Evolutionary conservation across 148 eudicot genomes (phyloP), one percentile per base, ranked within the genome.

Genomic region (Chenopodium quinoa): DNA sequence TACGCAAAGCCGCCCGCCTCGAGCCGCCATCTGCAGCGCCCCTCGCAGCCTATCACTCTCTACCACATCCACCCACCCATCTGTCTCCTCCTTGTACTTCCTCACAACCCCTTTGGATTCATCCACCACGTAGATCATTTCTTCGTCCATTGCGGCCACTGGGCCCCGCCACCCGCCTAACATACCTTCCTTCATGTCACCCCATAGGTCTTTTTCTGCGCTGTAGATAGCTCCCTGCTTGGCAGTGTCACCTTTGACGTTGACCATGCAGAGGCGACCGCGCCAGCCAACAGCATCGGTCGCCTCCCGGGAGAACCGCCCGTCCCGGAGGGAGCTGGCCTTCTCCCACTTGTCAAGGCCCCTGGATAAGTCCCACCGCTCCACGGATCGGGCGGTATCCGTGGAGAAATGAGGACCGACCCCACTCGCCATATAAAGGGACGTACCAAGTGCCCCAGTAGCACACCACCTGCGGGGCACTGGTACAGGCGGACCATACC

Each of bases 381-480:
- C 95, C 0, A 88, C 91, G 1, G 94, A 87, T 9, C 90, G 81
- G 3, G 97, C 93, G 0, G 85, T 85, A 50, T 85, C 85, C 4
- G 85, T 46, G 47, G 70, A 76, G 87, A 85, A 93, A 27, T 83
- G 87, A 23, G 93, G 80, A 29, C 97, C 98, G 2, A 94, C 86
- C 44, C 98, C 98, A 34, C 98, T 89, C 0, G 93, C 93, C 0
- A 93, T 81, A 62, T 76, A 90, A 2, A 92, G 88, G 0, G 81
- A 60, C 75, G 86, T 84, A 1, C 78, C 14, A 0, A 83, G 56
- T 6, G 89, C 56, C 4, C 97, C 95, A 63, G 91, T 83, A 4
- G 88, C 93, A 79, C 97, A 93, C 98, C 98, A 94, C 2, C 98
- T 86, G 0, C 97, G 88, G 14, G 98, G 93, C 1, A 84, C 82